phyloP scores from a whole-genome alignment of 208 protist species.

The Leishmania braziliensis region DNA sequence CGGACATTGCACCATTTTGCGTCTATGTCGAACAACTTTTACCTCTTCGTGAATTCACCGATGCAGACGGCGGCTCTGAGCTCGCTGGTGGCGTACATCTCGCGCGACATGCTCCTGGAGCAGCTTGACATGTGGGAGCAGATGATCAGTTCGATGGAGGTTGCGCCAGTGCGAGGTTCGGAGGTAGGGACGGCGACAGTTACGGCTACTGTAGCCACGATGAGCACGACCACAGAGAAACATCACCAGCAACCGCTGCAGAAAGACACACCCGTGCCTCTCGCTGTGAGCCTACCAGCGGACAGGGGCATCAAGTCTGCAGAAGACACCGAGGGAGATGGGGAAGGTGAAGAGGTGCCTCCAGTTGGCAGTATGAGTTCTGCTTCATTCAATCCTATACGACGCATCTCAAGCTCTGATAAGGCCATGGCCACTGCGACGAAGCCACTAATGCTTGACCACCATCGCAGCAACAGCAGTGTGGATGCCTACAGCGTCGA shows the following conservation, averaged over 20 bases:
- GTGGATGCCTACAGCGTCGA: neutral
- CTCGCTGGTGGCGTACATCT: conserved; percentile 48
- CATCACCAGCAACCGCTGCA: too few relatives aligned
- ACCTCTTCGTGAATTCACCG: conserved; percentile 62
- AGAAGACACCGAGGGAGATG: neutral
- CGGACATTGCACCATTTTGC: conserved; percentile 51
- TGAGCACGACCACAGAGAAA: neutral
- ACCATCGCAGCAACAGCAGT: neutral
- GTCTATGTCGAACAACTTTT: conserved; percentile 44
- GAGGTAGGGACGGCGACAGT: neutral
- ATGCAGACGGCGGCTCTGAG: conserved; percentile 62
- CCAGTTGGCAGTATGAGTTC: neutral
- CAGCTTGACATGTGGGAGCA: conserved; percentile 37
- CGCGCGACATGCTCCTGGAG: conserved; percentile 32
- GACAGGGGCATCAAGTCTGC: neutral
- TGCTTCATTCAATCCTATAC: neutral
- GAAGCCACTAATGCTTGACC: neutral
- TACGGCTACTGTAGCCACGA: neutral
- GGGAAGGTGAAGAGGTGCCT: neutral
- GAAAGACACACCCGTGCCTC: neutral
- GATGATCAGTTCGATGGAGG: conserved; percentile 27
- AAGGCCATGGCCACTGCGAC: neutral
- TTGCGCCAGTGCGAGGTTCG: conserved; percentile 18
- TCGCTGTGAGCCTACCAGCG: neutral
- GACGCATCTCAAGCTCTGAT: neutral